These are phyloP conservation scores for Ganoderma leucocontextum DNA, from an alignment of 1,284 basidiomycete species.

Conservation along the genomic window DNA sequence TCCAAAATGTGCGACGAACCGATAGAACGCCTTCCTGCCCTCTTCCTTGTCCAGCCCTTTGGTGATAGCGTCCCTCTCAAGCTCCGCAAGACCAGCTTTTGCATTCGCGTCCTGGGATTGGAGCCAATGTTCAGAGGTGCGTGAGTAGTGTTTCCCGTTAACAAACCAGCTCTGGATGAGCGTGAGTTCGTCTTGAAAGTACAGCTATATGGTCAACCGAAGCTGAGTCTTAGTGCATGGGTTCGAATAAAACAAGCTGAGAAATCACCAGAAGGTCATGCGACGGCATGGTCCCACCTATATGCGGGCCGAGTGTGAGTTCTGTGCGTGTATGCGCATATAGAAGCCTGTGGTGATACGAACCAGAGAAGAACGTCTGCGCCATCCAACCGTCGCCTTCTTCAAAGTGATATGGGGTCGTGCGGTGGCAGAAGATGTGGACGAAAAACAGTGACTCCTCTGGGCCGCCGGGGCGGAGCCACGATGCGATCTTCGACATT, in stretches of 20 bases:
- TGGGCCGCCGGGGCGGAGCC: constrained; percentile 61
- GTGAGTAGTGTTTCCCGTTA: constrained; percentile 73
- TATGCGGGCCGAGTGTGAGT: background rate
- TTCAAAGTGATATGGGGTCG: constrained; percentile 78
- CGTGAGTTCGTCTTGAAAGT: constrained; percentile 75
- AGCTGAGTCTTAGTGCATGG: background rate
- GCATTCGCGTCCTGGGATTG: constrained; percentile 60
- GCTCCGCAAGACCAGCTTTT: constrained; percentile 57
- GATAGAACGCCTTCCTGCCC: constrained; percentile 68
- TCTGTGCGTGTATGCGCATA: constrained; percentile 33
- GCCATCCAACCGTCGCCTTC: constrained; percentile 83
- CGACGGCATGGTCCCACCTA: constrained; percentile 71
- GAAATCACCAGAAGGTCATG: constrained; percentile 68
- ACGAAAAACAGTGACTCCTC: constrained; percentile 69
- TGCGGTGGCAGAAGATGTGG: constrained; percentile 80
- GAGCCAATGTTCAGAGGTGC: constrained; percentile 78
- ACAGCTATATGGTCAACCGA: constrained; percentile 49
- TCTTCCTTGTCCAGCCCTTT: constrained; percentile 59
- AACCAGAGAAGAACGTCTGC: constrained; percentile 79
- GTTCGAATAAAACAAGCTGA: background rate
- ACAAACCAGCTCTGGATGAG: constrained; percentile 71
- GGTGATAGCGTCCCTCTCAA: constrained; percentile 56
- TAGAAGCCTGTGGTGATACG: constrained; percentile 11
- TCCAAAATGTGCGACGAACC: constrained; percentile 41
- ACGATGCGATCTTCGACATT: constrained; percentile 72